These are phyloP conservation scores for Pisolithus microcarpus DNA, from an alignment of 768 basidiomycete species.

Conservation along the genomic window DNA sequence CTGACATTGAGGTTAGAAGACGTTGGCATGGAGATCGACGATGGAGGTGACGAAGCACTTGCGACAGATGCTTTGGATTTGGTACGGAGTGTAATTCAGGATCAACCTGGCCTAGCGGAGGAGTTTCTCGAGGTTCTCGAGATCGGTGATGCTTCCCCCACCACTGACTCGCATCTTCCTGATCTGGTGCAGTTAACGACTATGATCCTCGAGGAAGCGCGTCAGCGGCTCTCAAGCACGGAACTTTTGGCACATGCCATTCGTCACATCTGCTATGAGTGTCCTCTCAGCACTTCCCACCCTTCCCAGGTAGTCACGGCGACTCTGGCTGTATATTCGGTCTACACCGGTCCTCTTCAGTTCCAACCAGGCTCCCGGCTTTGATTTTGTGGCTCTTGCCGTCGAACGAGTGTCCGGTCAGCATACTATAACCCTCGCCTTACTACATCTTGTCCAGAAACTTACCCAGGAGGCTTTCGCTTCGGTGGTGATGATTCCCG, in stretches of 20 bases:
- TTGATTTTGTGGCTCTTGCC: too few species aligned
- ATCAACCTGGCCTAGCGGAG: slow-evolving; percentile 57
- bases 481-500: too few species aligned
- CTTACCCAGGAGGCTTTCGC: too few species aligned
- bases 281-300: too few species aligned
- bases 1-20: slow-evolving; percentile 53
- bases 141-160: slow-evolving; percentile 21
- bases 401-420: too few species aligned
- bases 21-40: slow-evolving; percentile 63
- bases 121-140: slow-evolving; percentile 65
- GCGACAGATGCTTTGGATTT: slow-evolving; percentile 75
- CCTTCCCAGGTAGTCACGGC: too few species aligned
- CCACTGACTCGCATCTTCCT: slow-evolving; percentile 48
- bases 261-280: slow-evolving; percentile 79
- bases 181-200: slow-evolving; percentile 77
- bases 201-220: slow-evolving; percentile 74
- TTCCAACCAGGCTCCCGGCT: too few species aligned
- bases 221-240: slow-evolving; percentile 45
- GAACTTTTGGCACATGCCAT: slow-evolving; percentile 43
- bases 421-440: too few species aligned
- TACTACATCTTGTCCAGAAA: too few species aligned
- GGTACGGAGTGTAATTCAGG: slow-evolving; percentile 67
- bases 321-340: too few species aligned
- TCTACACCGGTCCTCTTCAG: too few species aligned
- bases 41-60: slow-evolving; percentile 52